Evolutionary conservation across 2,329 filamentous ascomycete species (phyloP).

Genomic region (Alternaria angustiovoidea): DNA sequence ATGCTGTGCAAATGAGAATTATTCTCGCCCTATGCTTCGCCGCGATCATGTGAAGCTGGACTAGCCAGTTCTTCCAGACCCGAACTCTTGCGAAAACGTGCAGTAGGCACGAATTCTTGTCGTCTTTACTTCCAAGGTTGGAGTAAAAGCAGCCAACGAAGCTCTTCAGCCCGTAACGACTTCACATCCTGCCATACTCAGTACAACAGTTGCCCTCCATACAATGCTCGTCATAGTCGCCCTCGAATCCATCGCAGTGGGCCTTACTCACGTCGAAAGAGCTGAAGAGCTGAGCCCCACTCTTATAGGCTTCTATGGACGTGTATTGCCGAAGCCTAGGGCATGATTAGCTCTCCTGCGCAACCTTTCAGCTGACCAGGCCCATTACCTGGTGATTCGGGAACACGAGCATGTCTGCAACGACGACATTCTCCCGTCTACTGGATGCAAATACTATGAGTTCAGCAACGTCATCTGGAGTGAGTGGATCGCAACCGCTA

Average conservation of each 20-base stretch:
- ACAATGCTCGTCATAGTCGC: background rate
- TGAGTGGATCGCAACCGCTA: slow-evolving; percentile 72
- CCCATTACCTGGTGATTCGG: slow-evolving; percentile 75
- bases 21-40: background rate
- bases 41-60: background rate
- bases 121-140: background rate
- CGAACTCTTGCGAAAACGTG: background rate
- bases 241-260: background rate
- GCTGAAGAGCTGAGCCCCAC: background rate
- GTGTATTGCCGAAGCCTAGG: slow-evolving; percentile 42
- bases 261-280: background rate
- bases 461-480: slow-evolving; percentile 85
- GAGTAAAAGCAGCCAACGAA: background rate
- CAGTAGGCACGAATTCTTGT: background rate
- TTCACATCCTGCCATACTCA: background rate
- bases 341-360: background rate
- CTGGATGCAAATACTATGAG: slow-evolving; percentile 81
- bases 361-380: background rate
- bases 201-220: background rate
- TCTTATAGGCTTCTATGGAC: background rate
- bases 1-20: background rate
- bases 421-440: slow-evolving; percentile 81
- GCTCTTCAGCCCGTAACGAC: background rate
- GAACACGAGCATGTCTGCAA: slow-evolving; percentile 82
- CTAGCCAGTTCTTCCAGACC: background rate